Evolutionary conservation across 2,329 filamentous ascomycete genomes (phyloP).

Genomic region (Coniochaeta sp.): DNA sequence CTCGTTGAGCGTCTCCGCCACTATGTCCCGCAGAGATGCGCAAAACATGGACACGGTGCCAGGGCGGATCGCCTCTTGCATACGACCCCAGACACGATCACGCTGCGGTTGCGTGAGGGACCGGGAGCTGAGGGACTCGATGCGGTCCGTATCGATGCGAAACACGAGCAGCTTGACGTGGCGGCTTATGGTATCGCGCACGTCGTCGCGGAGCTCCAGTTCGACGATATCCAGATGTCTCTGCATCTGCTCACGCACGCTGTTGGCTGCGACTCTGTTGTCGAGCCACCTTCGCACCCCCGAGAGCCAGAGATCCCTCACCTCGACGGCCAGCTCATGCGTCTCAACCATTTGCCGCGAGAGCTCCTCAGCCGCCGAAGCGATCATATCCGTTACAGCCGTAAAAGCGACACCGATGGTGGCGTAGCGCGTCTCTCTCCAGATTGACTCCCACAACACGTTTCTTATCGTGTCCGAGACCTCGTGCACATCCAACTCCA

Average conservation of each 20-base stretch:
- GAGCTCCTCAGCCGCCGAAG: constrained; percentile 7
- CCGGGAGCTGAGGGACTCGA: constrained; percentile 6
- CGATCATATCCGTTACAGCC: constrained; percentile 10
- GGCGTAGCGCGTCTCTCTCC: constrained; percentile 19
- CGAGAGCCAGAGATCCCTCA: constrained; percentile 9
- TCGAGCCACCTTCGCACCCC: constrained; percentile 12
- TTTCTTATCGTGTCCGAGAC: constrained; percentile 16
- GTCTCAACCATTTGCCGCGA: not conserved
- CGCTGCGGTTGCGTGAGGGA: constrained; percentile 12
- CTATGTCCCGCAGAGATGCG: constrained; percentile 6
- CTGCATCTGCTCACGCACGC: constrained; percentile 17
- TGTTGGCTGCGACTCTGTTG: constrained; percentile 14
- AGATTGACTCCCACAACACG: constrained; percentile 20
- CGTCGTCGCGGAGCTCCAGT: constrained; percentile 12
- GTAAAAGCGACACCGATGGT: constrained; percentile 16
- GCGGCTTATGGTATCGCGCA: constrained; percentile 7
- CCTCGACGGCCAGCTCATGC: constrained; percentile 1
- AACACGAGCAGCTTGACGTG: constrained; percentile 12
- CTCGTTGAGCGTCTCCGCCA: constrained; percentile 10
- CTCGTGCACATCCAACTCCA: constrained; percentile 14
- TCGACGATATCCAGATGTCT: constrained; percentile 17
- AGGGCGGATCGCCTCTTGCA: constrained; percentile 14
- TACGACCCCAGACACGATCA: constrained; percentile 12
- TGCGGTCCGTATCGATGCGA: constrained; percentile 7
- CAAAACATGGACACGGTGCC: constrained; percentile 16